phyloP scores from a whole-genome alignment of 139 green algal genomes.

The Picochlorum sp. region DNA sequence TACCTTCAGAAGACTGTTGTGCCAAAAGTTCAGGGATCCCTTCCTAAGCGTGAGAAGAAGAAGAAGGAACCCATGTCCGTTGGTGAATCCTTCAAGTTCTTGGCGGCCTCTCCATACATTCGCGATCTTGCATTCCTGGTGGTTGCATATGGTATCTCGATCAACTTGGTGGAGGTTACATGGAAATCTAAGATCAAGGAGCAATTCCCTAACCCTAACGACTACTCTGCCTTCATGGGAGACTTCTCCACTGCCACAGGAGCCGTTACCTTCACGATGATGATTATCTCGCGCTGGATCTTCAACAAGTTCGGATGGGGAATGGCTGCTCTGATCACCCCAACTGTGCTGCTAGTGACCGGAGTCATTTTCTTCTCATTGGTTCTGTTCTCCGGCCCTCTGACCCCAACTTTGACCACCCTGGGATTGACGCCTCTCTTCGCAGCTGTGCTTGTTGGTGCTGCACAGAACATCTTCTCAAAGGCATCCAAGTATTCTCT shows the following conservation, averaged over 20 bases:
- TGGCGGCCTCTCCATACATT: constrained; percentile 90
- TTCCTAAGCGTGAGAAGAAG: constrained; percentile 78
- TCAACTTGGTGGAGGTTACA: constrained; percentile 99
- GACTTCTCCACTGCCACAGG: constrained; percentile 69
- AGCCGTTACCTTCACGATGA: constrained; percentile 93
- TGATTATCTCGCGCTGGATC: constrained; percentile 90
- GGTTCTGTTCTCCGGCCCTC: constrained; percentile 64
- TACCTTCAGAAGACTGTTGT: constrained; percentile 78
- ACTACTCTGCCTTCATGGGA: constrained; percentile 90
- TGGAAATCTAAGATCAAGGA: constrained; percentile 99
- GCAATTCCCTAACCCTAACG: constrained; percentile 96
- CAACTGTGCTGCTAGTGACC: constrained; percentile 90
- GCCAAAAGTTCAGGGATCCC: constrained; percentile 28
- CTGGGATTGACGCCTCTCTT: constrained; percentile 88
- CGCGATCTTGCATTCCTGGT: constrained; percentile 89
- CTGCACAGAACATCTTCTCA: constrained; percentile 97
- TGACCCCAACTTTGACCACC: constrained; percentile 66
- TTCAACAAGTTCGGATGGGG: constrained; percentile 96
- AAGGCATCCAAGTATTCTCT: constrained; percentile 97
- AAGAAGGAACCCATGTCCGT: constrained; percentile 86
- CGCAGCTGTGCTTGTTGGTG: constrained; percentile 91
- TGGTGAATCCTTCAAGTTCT: constrained; percentile 88
- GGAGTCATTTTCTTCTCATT: constrained; percentile 93
- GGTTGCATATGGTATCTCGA: constrained; percentile 95
- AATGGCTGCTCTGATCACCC: constrained; percentile 89